phyloP scores from a whole-genome alignment of 306 rosid species.

The Luffa aegyptiaca region DNA sequence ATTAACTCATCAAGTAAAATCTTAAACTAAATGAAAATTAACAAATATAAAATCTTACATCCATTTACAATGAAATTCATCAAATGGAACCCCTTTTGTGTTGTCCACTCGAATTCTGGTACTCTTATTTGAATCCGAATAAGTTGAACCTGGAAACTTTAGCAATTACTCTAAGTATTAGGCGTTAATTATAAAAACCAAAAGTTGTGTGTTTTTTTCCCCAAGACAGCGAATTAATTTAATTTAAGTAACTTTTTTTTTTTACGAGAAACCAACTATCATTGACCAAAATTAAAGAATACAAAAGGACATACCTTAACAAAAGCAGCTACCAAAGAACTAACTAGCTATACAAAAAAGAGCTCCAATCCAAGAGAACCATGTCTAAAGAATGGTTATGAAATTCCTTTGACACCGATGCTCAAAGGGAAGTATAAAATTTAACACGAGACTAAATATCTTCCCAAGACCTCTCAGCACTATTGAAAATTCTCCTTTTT shows the following conservation, averaged over 20 bases:
- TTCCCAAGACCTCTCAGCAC: not conserved
- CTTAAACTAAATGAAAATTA: not conserved
- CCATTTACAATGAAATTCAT: constrained; percentile 69
- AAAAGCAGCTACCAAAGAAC: not conserved
- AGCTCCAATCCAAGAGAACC: not conserved
- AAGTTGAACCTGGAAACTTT: constrained; percentile 44
- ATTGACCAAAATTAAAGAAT: not conserved
- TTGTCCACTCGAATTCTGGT: constrained; percentile 76
- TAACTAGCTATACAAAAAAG: not conserved
- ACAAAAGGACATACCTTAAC: not conserved
- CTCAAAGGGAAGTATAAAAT: not conserved
- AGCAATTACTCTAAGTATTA: not conserved
- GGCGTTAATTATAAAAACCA: not conserved
- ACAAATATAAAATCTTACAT: constrained; percentile 27
- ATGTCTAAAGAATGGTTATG: not conserved
- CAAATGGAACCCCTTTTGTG: constrained; percentile 73
- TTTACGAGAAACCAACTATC: not conserved
- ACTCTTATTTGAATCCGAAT: constrained; percentile 62
- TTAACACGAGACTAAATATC: not conserved
- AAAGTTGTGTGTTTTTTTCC: not conserved
- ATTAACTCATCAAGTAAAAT: not conserved
- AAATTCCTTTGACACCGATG: not conserved
- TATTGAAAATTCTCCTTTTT: not conserved
- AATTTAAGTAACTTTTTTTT: not conserved
- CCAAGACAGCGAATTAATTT: not conserved